These are phyloP conservation scores for Escovopsis sp. DNA, from an alignment of 2,329 filamentous ascomycete genomes.

Conservation along the genomic window DNA sequence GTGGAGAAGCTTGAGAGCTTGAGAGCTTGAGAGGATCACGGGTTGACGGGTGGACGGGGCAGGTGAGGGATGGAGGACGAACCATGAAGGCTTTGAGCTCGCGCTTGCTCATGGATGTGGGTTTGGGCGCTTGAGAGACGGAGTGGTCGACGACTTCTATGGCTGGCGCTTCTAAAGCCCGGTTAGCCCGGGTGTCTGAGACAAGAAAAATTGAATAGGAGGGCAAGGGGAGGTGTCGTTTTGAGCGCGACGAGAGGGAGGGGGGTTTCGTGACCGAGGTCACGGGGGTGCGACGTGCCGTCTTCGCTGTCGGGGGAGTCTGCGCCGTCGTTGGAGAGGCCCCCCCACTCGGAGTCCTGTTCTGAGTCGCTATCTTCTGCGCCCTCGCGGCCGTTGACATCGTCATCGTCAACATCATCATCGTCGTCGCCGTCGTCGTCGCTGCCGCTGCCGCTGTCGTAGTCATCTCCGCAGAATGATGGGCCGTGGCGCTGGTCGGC, in stretches of 20 bases:
- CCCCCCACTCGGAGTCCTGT: conserved; percentile 14
- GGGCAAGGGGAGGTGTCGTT: no score
- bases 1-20: not conserved
- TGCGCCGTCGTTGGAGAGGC: conserved; percentile 15
- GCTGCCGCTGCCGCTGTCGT: no score
- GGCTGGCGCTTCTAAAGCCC: conserved; percentile 10
- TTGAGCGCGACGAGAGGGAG: no score
- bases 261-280: conserved; percentile 1
- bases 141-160: conserved; percentile 52
- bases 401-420: conserved; percentile 14
- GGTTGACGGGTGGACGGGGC: no score
- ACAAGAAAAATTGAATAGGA: not conserved
- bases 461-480: no score
- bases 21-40: no score
- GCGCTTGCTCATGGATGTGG: conserved; percentile 41
- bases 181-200: conserved; percentile 1
- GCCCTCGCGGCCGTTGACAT: conserved; percentile 11
- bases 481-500: conserved; percentile 1
- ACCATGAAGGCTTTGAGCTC: conserved; percentile 72
- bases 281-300: not conserved
- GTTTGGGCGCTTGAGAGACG: conserved; percentile 19
- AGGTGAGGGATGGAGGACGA: conserved; percentile 3
- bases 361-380: conserved; percentile 14
- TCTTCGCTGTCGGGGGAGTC: conserved; percentile 11
- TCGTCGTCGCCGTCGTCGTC: conserved; percentile 12